Evolutionary conservation across 768 basidiomycete genomes (phyloP).

Genomic region (Artomyces pyxidatus): DNA sequence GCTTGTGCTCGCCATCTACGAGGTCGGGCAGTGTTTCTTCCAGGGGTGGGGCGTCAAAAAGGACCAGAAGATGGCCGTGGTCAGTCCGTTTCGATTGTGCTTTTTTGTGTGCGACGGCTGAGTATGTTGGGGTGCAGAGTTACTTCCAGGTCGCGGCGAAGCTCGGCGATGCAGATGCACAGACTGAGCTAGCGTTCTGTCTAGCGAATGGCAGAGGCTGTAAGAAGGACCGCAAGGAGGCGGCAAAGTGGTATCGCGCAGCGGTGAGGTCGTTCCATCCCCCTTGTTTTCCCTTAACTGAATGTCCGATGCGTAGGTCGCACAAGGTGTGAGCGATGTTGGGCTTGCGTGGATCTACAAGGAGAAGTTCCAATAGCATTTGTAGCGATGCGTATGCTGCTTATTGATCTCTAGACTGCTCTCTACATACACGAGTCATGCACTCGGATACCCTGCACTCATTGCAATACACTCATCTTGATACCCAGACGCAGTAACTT

Average conservation of each 20-base stretch:
- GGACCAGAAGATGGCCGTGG: slow-evolving; percentile 86
- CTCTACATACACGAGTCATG: too few species aligned
- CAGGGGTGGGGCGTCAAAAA: slow-evolving; percentile 86
- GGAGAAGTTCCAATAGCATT: slow-evolving; percentile 67
- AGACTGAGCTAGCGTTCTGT: slow-evolving; percentile 79
- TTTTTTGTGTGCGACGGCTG: neutral
- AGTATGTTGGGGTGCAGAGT: slow-evolving; percentile 34
- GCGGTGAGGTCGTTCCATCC: slow-evolving; percentile 42
- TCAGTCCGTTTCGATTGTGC: slow-evolving; percentile 28
- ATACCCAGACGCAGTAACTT: too few species aligned
- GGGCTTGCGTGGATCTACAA: slow-evolving; percentile 92
- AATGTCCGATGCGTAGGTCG: slow-evolving; percentile 29
- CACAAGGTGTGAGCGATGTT: slow-evolving; percentile 72
- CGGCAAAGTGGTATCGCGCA: slow-evolving; percentile 87
- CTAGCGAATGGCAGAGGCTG: slow-evolving; percentile 81
- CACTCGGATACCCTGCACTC: too few species aligned
- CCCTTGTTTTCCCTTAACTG: neutral
- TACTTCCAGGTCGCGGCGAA: slow-evolving; percentile 81
- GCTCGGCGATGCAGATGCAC: slow-evolving; percentile 82
- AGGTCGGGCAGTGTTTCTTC: slow-evolving; percentile 89
- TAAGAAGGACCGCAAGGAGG: slow-evolving; percentile 80
- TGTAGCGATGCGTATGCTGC: too few species aligned
- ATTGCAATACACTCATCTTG: too few species aligned
- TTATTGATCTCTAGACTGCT: too few species aligned
- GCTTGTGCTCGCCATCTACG: slow-evolving; percentile 82